Base-by-base conservation (phyloP, 495 filamentous ascomycete species). In the Parmelia sp. region DNA sequence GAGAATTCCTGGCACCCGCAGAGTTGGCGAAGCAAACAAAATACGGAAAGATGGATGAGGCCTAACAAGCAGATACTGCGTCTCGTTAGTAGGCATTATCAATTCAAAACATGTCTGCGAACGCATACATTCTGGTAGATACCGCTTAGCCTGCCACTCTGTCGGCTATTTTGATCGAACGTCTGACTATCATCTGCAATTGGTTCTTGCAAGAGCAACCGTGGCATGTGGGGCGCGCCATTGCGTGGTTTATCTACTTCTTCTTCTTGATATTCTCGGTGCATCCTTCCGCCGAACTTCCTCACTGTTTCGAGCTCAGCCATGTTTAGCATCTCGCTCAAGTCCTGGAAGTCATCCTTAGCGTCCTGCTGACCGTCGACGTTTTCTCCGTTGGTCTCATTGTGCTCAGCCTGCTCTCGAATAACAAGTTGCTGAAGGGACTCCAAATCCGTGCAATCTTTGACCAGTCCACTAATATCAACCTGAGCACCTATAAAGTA, bases 401-500 rank as follows among this genome's bases (percentile, higher is more conserved):
- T 39, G n/a, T 55, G 61, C 23, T 53, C 49, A 17, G 49, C 33
- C 39, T 63, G 58, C 11, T 68, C 65, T 63, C 63, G 70, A 25
- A 65, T 70, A 36, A 82, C 72, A 25, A 86, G 73, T 31, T 75
- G 74, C 31, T 82, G 76, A 65, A 88, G 75, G 0, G 83, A 84
- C 35, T 87, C 84, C 66, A 88, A 78, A 37, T 82, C 80, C 11
- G 78, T 77, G 37, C 84, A 82, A 21, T 83, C 82, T 60, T 83
- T 78, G 12, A 85, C 74, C 0, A 88, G 73, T 10, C 80, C 79
- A 25, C 77, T 84, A 33, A 87, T 81, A 61, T 86, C 84, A 53
- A 87, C 81, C 69, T 88, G 83, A 21, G 82, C 83, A 27, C 85
- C 85, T 62, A 88, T 82, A 68, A 83, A 83, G 67, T 86, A 88